Base-by-base conservation (phyloP, 2,329 filamentous ascomycete genomes). In the Fusarium sp. region DNA sequence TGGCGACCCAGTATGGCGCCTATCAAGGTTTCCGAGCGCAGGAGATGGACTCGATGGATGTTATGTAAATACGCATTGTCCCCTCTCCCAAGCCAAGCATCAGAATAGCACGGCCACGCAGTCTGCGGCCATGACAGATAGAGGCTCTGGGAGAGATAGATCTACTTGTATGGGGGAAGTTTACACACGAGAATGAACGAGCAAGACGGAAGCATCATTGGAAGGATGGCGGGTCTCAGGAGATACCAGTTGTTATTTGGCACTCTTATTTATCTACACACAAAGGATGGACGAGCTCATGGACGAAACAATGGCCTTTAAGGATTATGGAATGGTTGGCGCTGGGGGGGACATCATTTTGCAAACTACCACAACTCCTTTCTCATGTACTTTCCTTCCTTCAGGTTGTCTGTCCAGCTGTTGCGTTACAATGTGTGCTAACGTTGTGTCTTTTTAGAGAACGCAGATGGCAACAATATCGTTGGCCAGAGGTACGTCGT, bases 1-100 rank as follows among this genome's bases (percentile, higher is more conserved):
- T 93, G 91, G 91, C 92, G 78, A 87, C 92, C 72, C 90, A 92
- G 80, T 93, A 93, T 74, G 92, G 91, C 0, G 87, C 89, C 24
- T 90, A 87, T 74, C 88, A 90, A 76, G 87, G 89, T 70, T 80
- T 79, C 42, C 79, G 82, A 14, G 77, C 75, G 18, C 83, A 84
- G 45, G 86, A 87, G 67, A 83, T 85, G 69, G 88, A 88, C 67
- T 83, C 85, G 37, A 87, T 87, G 85, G 84, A 87, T 73, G 80
- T 83, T 34, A 82, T 85, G 81, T 85, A 83, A 80, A 68, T 68
- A 71, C 42, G 4, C 13, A 37, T 56, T 38, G 47, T 18, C 29
- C 56, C 38, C 56, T 52, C 62, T 58, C 54, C 29, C 42, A 62
- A 59, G 58, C 64, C 54, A 67, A 62, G 56, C 60, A 71, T 68